Evolutionary conservation across 129 eudicot species (phyloP).

Genomic region (Flaveria ramosissima): DNA sequence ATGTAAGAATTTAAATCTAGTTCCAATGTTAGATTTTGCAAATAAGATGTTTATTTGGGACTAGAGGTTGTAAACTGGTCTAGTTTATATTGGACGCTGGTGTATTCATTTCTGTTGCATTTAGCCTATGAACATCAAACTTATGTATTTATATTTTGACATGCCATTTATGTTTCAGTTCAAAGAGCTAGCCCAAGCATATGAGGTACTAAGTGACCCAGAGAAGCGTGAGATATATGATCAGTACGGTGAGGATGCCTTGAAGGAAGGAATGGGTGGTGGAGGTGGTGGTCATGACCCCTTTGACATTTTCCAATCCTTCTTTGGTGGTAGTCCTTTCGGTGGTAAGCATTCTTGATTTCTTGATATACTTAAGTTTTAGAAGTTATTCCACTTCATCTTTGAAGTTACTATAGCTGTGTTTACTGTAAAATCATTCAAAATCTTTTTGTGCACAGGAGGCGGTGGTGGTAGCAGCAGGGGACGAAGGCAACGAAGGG

Average conservation of each 20-base stretch:
- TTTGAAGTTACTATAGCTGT: neutral
- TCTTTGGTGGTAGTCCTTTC: constrained; percentile 84
- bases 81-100: neutral
- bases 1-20: neutral
- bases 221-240: constrained; percentile 87
- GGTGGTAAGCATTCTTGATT: constrained; percentile 47
- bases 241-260: constrained; percentile 89
- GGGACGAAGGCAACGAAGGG: constrained; percentile 75
- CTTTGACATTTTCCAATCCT: constrained; percentile 81
- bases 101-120: neutral
- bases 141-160: neutral
- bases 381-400: neutral
- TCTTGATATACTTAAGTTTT: neutral
- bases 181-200: constrained; percentile 81
- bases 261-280: constrained; percentile 93
- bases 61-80: neutral
- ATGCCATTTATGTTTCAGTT: constrained; percentile 39
- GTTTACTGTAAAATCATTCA: neutral
- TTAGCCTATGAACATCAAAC: neutral
- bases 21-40: neutral
- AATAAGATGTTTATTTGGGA: neutral
- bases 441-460: constrained; percentile 22
- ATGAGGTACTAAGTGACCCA: constrained; percentile 80
- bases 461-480: constrained; percentile 79
- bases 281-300: constrained; percentile 77